Evolutionary conservation across 2,329 filamentous ascomycete species (phyloP).

Genomic region (Fusarium tupiense): DNA sequence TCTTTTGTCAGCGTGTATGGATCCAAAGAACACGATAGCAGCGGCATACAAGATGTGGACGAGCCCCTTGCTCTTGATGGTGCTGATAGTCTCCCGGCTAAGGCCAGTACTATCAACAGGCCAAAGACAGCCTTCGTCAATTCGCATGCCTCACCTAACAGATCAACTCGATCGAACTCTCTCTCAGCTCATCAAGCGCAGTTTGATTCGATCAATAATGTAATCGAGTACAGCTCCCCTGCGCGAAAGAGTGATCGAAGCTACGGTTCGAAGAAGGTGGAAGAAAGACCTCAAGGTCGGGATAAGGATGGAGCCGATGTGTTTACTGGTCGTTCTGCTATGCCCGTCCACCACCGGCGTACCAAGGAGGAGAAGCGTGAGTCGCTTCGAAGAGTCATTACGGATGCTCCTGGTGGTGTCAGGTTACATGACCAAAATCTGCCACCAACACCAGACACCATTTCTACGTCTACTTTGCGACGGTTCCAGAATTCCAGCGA

Average conservation of each 20-base stretch:
- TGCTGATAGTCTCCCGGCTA: conserved; percentile 21
- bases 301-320: conserved; percentile 35
- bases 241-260: conserved; percentile 59
- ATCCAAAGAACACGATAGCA: conserved; percentile 47
- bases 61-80: conserved; percentile 47
- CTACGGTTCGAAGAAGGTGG: conserved; percentile 42
- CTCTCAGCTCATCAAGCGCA: conserved; percentile 46
- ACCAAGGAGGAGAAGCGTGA: conserved; percentile 60
- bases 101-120: conserved; percentile 31
- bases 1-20: conserved; percentile 74
- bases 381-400: conserved; percentile 59
- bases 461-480: conserved; percentile 64
- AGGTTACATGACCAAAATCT: conserved; percentile 56
- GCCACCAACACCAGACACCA: conserved; percentile 69
- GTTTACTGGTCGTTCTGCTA: conserved; percentile 23
- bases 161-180: conserved; percentile 45
- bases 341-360: conserved; percentile 37
- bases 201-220: conserved; percentile 58
- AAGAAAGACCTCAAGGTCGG: conserved; percentile 45
- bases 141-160: conserved; percentile 10
- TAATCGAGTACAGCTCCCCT: conserved; percentile 58
- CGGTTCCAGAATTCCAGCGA: conserved; percentile 63
- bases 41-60: conserved; percentile 41
- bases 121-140: conserved; percentile 36
- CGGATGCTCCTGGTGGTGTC: conserved; percentile 55